These are phyloP conservation scores for Inga oerstediana DNA, from an alignment of 306 rosid genomes.

Conservation along the genomic window DNA sequence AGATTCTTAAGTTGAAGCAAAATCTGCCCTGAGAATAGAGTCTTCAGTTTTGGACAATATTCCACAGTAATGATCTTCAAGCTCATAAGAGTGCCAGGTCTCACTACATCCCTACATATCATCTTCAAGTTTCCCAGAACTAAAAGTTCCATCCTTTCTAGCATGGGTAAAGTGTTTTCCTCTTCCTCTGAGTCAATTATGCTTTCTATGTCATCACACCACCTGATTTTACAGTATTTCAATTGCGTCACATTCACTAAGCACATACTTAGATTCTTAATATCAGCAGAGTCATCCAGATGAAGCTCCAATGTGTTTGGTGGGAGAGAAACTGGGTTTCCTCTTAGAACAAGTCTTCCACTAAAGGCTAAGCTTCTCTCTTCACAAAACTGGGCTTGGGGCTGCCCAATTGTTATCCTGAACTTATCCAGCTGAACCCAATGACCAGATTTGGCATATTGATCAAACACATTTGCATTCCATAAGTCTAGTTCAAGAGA, in stretches of 20 bases:
- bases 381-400: neutral
- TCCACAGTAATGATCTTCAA: slow-evolving; percentile 6
- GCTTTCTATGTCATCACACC: neutral
- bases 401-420: slow-evolving; percentile 4
- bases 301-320: slow-evolving; percentile 4
- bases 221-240: neutral
- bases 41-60: neutral
- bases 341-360: neutral
- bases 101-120: neutral
- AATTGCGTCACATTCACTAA: neutral
- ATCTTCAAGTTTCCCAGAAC: slow-evolving; percentile 8
- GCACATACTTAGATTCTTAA: neutral
- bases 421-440: neutral
- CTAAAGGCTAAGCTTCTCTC: neutral
- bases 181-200: slow-evolving; percentile 5
- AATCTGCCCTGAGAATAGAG: neutral
- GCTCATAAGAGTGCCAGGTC: neutral
- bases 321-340: neutral
- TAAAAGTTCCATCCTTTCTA: slow-evolving; percentile 5
- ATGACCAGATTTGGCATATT: slow-evolving; percentile 1
- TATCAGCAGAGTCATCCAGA: neutral
- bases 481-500: slow-evolving; percentile 8
- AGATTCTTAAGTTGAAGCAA: neutral
- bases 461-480: slow-evolving; percentile 11
- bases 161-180: neutral